Percentiles rank a stretch among this genome's conserved stretches.
These are phyloP conservation scores for Colletotrichum tropicicola DNA, from an alignment of 2,329 filamentous ascomycete species.

Conservation along the genomic window DNA sequence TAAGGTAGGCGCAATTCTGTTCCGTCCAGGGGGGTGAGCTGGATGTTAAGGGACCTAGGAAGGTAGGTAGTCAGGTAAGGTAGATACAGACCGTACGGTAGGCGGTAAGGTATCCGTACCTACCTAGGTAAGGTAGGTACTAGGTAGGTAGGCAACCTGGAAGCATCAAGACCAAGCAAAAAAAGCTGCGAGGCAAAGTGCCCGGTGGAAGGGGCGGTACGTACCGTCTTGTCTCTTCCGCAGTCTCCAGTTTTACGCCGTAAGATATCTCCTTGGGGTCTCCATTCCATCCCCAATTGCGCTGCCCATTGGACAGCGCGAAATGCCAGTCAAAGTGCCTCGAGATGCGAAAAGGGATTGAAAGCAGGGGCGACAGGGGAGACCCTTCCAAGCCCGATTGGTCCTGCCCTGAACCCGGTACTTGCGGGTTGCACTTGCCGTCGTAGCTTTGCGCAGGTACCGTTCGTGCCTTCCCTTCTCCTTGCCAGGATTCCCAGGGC, in stretches of 20 bases:
- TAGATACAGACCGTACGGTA: too few species aligned
- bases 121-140: too few species aligned
- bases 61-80: too few species aligned
- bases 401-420: slow-evolving; percentile 12
- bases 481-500: not conserved
- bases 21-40: too few species aligned
- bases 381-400: not conserved
- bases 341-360: not conserved
- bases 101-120: too few species aligned
- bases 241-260: not conserved
- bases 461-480: slow-evolving; percentile 14
- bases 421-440: slow-evolving; percentile 14
- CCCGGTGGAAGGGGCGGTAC: not conserved
- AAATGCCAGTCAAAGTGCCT: slow-evolving; percentile 3
- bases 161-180: not conserved
- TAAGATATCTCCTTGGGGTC: slow-evolving; percentile 1
- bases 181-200: not conserved
- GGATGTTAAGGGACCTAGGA: too few species aligned
- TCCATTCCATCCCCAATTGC: not conserved
- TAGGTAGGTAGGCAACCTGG: too few species aligned
- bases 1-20: too few species aligned
- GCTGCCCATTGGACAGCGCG: slow-evolving; percentile 7
- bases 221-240: slow-evolving; percentile 12
- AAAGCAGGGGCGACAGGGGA: slow-evolving; percentile 1
- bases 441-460: slow-evolving; percentile 22